phyloP scores from a whole-genome alignment of 129 eudicot genomes.

The Chrysanthemum seticuspe region DNA sequence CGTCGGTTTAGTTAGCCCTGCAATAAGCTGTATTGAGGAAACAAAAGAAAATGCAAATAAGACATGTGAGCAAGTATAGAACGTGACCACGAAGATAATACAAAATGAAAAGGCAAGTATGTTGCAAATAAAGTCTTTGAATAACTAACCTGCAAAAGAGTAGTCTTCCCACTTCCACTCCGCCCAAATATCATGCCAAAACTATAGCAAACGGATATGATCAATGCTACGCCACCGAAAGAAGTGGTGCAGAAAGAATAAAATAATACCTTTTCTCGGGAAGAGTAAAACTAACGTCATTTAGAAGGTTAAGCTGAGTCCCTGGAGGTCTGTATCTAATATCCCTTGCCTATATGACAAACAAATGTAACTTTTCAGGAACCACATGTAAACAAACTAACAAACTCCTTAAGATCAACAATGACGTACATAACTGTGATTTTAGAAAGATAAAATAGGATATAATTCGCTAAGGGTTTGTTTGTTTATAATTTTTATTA shows the following conservation, averaged over 20 bases:
- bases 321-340: constrained; percentile 83
- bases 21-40: constrained; percentile 63
- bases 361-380: neutral
- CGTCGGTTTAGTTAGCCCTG: constrained; percentile 89
- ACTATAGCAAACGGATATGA: constrained; percentile 39
- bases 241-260: neutral
- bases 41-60: constrained; percentile 2
- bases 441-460: no score
- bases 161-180: constrained; percentile 97
- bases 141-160: constrained; percentile 79
- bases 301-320: constrained; percentile 68
- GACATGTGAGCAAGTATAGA: constrained; percentile 10
- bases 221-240: neutral
- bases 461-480: no score
- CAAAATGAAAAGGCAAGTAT: neutral
- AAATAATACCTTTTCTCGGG: constrained; percentile 61
- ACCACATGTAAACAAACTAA: no score
- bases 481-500: no score
- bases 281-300: constrained; percentile 59
- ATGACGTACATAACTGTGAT: no score
- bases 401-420: no score
- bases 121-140: neutral
- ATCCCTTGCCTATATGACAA: constrained; percentile 53
- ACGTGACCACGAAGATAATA: neutral
- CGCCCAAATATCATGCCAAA: constrained; percentile 89